A percentile compares a stretch with the other conserved stretches of the same genome.
Conservation (phyloP, 148 eudicot species). For the Rhododendron simsii region DNA sequence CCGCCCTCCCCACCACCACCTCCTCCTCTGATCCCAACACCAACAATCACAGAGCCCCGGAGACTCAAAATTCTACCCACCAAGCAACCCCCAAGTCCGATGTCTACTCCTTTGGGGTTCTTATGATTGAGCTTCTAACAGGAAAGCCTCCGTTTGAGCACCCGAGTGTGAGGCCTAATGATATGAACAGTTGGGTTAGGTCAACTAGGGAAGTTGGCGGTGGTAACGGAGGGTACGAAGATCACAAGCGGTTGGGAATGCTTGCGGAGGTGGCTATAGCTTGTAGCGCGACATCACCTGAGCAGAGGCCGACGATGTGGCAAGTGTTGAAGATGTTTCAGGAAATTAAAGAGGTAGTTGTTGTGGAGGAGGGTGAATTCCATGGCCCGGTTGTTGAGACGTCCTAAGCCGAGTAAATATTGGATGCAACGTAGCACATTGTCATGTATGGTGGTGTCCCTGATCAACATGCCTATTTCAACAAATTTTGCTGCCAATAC, state of each 20-base stretch:
- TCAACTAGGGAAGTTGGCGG: slow-evolving; percentile 1
- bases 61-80: neutral
- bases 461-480: neutral
- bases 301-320: slow-evolving; percentile 9
- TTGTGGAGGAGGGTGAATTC: neutral
- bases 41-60: neutral
- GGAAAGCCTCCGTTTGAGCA: slow-evolving; percentile 5
- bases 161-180: neutral
- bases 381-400: neutral
- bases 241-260: slow-evolving; percentile 2
- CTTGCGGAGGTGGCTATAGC: slow-evolving; percentile 5
- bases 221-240: neutral
- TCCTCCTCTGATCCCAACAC: neutral
- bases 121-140: neutral
- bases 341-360: slow-evolving; percentile 7
- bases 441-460: neutral
- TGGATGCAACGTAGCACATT: neutral
- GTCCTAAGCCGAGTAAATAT: neutral
- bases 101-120: slow-evolving; percentile 9
- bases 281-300: neutral
- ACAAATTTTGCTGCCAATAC: neutral
- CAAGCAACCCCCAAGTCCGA: slow-evolving; percentile 4
- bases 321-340: slow-evolving; percentile 13
- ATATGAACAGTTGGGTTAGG: slow-evolving; percentile 8
- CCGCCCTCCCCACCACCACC: neutral